These are phyloP conservation scores for Penicillium freii DNA, from an alignment of 2,329 filamentous ascomycete species.

Conservation along the genomic window DNA sequence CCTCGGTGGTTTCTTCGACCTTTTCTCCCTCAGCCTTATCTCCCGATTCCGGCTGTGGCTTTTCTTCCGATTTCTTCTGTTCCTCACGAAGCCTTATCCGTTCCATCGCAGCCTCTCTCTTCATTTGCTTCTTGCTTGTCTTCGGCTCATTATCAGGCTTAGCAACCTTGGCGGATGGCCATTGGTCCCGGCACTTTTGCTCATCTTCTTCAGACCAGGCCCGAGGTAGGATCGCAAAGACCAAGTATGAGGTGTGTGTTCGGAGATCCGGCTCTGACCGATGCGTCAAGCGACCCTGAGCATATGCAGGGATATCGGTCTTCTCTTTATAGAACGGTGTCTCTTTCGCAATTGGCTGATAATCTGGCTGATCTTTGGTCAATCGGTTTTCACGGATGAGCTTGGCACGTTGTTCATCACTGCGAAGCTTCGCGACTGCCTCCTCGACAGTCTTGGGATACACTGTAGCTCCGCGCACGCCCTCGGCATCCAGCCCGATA, in stretches of 20 bases:
- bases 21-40: slow-evolving; percentile 6
- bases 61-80: slow-evolving; percentile 15
- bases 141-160: slow-evolving; percentile 23
- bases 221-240: slow-evolving; percentile 85
- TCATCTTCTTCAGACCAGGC: slow-evolving; percentile 86
- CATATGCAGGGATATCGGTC: slow-evolving; percentile 55
- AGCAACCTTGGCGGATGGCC: slow-evolving; percentile 59
- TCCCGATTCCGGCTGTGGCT: not conserved
- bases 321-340: slow-evolving; percentile 28
- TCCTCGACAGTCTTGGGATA: slow-evolving; percentile 70
- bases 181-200: slow-evolving; percentile 61
- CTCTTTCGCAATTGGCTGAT: slow-evolving; percentile 20
- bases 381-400: slow-evolving; percentile 56
- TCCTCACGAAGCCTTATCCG: slow-evolving; percentile 12
- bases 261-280: slow-evolving; percentile 85
- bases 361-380: slow-evolving; percentile 23
- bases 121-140: slow-evolving; percentile 43
- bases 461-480: slow-evolving; percentile 63
- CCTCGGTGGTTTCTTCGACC: not conserved
- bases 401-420: slow-evolving; percentile 68
- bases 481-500: slow-evolving; percentile 69
- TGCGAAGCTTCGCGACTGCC: slow-evolving; percentile 68
- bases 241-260: slow-evolving; percentile 94
- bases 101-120: slow-evolving; percentile 50
- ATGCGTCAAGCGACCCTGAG: slow-evolving; percentile 75